These are phyloP conservation scores for Epichloe coenophiala DNA, from an alignment of 2,329 filamentous ascomycete genomes.

Conservation along the genomic window DNA sequence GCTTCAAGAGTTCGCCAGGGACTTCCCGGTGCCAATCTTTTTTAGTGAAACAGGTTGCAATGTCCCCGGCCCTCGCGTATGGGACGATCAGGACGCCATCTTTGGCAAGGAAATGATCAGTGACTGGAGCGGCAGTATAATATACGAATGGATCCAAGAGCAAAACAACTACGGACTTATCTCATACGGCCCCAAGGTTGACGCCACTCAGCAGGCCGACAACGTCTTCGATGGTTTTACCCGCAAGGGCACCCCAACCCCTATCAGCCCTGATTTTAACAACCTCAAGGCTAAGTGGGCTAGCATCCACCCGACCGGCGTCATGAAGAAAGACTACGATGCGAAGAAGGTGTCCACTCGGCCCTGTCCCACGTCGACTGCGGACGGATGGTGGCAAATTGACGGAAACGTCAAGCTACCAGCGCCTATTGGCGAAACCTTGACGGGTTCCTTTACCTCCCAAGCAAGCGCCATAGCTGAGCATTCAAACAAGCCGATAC, in stretches of 20 bases:
- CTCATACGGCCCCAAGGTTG: conserved; percentile 52
- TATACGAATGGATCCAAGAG: conserved; percentile 87
- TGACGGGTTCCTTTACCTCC: conserved; percentile 15
- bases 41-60: conserved; percentile 87
- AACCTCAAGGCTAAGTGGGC: conserved; percentile 71
- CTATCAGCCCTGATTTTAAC: conserved; percentile 60
- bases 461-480: conserved; percentile 9
- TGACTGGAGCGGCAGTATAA: conserved; percentile 61
- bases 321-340: conserved; percentile 52
- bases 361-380: conserved; percentile 56
- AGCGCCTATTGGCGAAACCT: conserved; percentile 42
- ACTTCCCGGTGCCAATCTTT: conserved; percentile 78
- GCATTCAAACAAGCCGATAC: conserved; percentile 2
- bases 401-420: conserved; percentile 58
- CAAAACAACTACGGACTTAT: conserved; percentile 72
- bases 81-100: conserved; percentile 63
- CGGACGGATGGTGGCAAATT: conserved; percentile 67
- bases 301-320: conserved; percentile 53
- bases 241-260: conserved; percentile 59
- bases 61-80: conserved; percentile 44
- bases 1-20: conserved; percentile 51
- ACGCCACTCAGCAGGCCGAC: conserved; percentile 37
- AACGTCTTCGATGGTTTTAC: conserved; percentile 51
- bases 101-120: conserved; percentile 60
- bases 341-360: conserved; percentile 47